These are phyloP conservation scores for Penicillium frequentans DNA, from an alignment of 2,329 filamentous ascomycete genomes.

Conservation along the genomic window DNA sequence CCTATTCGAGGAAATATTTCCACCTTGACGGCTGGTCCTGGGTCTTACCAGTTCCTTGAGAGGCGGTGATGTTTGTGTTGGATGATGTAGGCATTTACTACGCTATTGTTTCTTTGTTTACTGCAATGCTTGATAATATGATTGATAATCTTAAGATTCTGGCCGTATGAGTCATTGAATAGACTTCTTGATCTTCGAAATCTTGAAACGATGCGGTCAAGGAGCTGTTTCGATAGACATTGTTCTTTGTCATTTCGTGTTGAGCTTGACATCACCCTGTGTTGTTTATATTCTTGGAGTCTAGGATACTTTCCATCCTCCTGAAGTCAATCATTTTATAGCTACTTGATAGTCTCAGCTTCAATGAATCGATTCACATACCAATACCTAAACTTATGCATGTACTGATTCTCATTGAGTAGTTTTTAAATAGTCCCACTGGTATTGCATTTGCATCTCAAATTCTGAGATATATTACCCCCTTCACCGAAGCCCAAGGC, in stretches of 20 bases:
- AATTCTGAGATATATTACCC: too few relatives aligned
- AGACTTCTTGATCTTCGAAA: background rate
- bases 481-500: too few relatives aligned
- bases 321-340: too few relatives aligned
- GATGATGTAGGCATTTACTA: background rate
- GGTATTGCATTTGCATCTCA: too few relatives aligned
- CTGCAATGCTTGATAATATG: background rate
- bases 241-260: too few relatives aligned
- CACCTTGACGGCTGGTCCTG: background rate
- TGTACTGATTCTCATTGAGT: too few relatives aligned
- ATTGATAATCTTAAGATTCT: background rate
- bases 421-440: too few relatives aligned
- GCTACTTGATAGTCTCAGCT: too few relatives aligned
- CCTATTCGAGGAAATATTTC: slow-evolving; percentile 4
- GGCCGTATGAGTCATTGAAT: background rate
- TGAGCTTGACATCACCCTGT: background rate
- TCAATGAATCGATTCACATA: too few relatives aligned
- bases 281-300: background rate
- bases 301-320: background rate
- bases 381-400: too few relatives aligned
- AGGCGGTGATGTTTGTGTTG: background rate
- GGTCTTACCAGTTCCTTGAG: background rate
- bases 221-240: background rate
- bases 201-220: background rate
- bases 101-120: background rate